Evolutionary conservation across 1,284 basidiomycete species (phyloP), one percentile per base, ranked within the genome.

Genomic region (Ganoderma multipileum): DNA sequence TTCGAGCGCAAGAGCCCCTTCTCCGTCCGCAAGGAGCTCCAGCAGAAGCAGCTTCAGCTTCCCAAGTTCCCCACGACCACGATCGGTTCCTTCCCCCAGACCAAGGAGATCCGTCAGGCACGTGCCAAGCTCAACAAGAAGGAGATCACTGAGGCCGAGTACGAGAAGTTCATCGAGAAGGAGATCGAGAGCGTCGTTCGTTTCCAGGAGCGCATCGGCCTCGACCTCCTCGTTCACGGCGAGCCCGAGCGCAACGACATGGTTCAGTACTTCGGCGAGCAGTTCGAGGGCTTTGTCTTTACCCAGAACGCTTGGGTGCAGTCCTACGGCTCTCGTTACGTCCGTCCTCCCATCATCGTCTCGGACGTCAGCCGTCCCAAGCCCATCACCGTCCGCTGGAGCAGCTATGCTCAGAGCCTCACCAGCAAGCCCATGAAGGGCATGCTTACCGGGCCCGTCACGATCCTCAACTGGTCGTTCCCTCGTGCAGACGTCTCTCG

Each of bases 401-500:
- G 94, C 74, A 89, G 90, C 79, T 99, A 97, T 83, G 97, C 98
- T 69, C 98, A 99, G 87, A 96, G 94, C 82, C 81, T 99, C 75
- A 95, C 97, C 76, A 85, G 90, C 81, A 93, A 92, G 83, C 96
- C 97, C 78, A 97, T 99, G 95, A 99, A 99, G 93, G 97, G 97
- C 77, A 99, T 99, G 98, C 86, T 96, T 73, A 97, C 97, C 71
- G 96, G 97, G 72, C 95, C 95, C 39, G 95, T 97, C 79, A 96
- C 95, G 75, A 98, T 99, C 84, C 91, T 99, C 83, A 99, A 99
- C 90, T 99, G 98, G 98, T 99, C 98, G 55, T 99, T 99, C 97
- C 98, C 98, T 78, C 97, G 98, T 85, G 96, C 95, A 76, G 98
- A 99, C 82, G 93, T 99, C 78, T 90, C 94, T 71, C 95, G 95